Evolutionary conservation across 495 filamentous ascomycete species (phyloP).

Genomic region (Aspergillus cristatus): DNA sequence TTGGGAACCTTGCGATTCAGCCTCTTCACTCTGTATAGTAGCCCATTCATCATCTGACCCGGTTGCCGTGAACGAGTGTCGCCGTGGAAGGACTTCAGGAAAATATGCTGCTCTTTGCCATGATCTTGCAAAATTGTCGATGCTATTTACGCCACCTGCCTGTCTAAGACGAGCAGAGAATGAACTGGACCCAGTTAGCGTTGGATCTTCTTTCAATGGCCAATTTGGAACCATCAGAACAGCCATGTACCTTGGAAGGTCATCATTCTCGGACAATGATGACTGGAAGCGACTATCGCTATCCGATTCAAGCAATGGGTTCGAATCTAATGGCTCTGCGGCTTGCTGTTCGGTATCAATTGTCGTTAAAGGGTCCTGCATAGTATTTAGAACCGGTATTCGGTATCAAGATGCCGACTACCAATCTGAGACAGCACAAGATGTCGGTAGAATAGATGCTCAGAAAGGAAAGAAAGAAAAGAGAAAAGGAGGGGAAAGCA

Average conservation of each 20-base stretch:
- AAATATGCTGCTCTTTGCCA: constrained; percentile 92
- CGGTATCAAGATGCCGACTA: not conserved
- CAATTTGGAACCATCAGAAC: too few relatives aligned
- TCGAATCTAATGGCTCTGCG: too few relatives aligned
- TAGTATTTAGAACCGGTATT: too few relatives aligned
- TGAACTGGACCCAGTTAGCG: constrained; percentile 41
- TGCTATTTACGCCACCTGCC: constrained; percentile 83
- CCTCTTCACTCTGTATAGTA: constrained; percentile 16
- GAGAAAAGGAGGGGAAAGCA: too few relatives aligned
- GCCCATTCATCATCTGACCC: constrained; percentile 39
- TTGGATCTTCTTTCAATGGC: not conserved
- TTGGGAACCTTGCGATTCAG: constrained; percentile 25
- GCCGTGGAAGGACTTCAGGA: constrained; percentile 69
- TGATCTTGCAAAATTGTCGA: constrained; percentile 88
- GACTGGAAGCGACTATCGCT: not conserved
- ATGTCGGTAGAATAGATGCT: too few relatives aligned
- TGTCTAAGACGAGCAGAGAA: constrained; percentile 69
- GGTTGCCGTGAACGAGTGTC: constrained; percentile 60
- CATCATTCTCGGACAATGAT: not conserved
- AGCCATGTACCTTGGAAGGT: not conserved
- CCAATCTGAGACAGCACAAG: constrained; percentile 6
- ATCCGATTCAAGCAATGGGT: not conserved
- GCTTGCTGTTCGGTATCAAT: too few relatives aligned
- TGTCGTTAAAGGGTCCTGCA: too few relatives aligned
- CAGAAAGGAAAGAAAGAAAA: too few relatives aligned